Evolutionary conservation across 768 basidiomycete species (phyloP).

Genomic region (Hypsizygus marmoreus): DNA sequence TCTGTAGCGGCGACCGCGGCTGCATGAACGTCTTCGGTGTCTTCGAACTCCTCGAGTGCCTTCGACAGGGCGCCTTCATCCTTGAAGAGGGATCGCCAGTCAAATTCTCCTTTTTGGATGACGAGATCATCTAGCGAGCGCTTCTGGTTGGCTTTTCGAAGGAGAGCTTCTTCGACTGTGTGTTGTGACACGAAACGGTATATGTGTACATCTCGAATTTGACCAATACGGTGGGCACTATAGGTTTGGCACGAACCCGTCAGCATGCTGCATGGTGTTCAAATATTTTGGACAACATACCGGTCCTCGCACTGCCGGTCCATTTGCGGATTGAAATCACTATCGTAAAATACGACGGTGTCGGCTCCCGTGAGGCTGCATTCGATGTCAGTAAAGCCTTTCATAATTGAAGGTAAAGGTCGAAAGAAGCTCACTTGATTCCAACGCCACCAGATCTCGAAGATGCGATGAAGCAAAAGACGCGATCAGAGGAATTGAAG

Average conservation of each 20-base stretch:
- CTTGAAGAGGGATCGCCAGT: constrained; percentile 84
- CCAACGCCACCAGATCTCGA: constrained; percentile 85
- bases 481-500: constrained; percentile 75
- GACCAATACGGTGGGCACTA: constrained; percentile 97
- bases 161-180: constrained; percentile 95
- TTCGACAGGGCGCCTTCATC: constrained; percentile 66
- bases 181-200: constrained; percentile 89
- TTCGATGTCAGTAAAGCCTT: constrained; percentile 16
- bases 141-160: constrained; percentile 98
- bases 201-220: constrained; percentile 94
- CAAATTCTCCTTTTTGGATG: constrained; percentile 92
- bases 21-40: constrained; percentile 83
- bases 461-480: constrained; percentile 89
- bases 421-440: constrained; percentile 71
- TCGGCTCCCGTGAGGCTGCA: constrained; percentile 81
- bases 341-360: constrained; percentile 97
- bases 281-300: constrained; percentile 36
- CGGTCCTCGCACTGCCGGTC: constrained; percentile 96
- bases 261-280: background rate
- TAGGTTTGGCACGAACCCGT: constrained; percentile 1
- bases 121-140: constrained; percentile 87
- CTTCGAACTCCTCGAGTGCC: constrained; percentile 85
- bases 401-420: constrained; percentile 16
- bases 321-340: constrained; percentile 98
- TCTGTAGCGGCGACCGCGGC: constrained; percentile 77